phyloP scores from a whole-genome alignment of 2,329 filamentous ascomycete species.

The Daldinia eschscholtzii region DNA sequence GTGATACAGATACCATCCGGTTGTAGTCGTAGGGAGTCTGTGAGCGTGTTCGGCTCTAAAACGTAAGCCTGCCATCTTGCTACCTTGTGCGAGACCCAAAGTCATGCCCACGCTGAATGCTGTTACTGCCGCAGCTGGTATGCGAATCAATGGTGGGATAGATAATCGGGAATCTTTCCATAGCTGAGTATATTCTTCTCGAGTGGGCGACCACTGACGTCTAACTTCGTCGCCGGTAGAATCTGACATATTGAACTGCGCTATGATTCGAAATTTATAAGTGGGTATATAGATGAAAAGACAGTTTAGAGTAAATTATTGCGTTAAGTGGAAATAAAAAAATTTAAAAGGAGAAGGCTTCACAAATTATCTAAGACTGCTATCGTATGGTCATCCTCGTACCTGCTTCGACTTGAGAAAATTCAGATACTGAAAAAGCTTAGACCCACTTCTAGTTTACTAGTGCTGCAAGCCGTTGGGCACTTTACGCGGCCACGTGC shows the following conservation, averaged over 20 bases:
- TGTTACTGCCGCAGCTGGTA: constrained; percentile 72
- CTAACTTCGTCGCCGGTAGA: constrained; percentile 24
- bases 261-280: background rate
- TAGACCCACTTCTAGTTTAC: background rate
- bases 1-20: constrained; percentile 98
- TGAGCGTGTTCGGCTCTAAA: constrained; percentile 98
- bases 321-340: background rate
- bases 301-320: background rate
- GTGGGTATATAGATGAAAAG: background rate
- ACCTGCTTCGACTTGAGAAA: background rate
- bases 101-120: constrained; percentile 77
- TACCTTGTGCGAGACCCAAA: constrained; percentile 79
- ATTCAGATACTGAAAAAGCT: background rate
- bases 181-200: constrained; percentile 53
- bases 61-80: constrained; percentile 78
- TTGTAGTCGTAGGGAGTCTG: constrained; percentile 83
- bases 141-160: constrained; percentile 73
- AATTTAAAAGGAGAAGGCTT: background rate
- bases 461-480: background rate
- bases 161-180: constrained; percentile 65
- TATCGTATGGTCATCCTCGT: background rate
- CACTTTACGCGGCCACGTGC: constrained; percentile 44
- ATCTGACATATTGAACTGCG: constrained; percentile 38
- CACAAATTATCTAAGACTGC: background rate
- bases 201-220: constrained; percentile 40